Evolutionary conservation across 345 rosid genomes (phyloP).

Genomic region (Kernera saxatilis): DNA sequence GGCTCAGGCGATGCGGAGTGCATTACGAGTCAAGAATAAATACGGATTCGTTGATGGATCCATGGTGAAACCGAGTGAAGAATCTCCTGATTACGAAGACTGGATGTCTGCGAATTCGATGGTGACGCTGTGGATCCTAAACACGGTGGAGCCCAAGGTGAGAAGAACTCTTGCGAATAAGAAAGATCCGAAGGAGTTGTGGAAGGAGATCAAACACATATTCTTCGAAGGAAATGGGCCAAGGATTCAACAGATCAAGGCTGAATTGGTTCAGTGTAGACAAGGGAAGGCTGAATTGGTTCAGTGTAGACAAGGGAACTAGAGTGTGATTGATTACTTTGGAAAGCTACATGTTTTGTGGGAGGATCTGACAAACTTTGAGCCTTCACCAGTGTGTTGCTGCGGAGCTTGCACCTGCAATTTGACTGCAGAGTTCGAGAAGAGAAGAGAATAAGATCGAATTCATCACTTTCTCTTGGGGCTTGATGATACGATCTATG

Average conservation of each 20-base stretch:
- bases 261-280: neutral
- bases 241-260: neutral
- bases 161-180: too few species aligned
- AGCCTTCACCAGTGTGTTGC: neutral
- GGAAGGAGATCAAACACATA: too few species aligned
- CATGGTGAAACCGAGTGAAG: neutral
- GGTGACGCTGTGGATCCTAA: neutral
- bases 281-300: neutral
- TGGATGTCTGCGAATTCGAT: neutral
- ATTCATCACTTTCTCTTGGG: neutral
- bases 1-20: too few species aligned
- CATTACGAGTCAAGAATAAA: too few species aligned
- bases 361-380: neutral
- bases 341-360: conserved; percentile 22
- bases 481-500: too few species aligned
- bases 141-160: too few species aligned
- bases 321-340: neutral
- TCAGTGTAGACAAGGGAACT: neutral
- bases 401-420: neutral
- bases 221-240: too few species aligned
- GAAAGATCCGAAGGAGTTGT: neutral
- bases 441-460: neutral
- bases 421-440: neutral
- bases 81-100: neutral
- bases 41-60: too few species aligned